These are phyloP conservation scores for Pelargonium fulgidum DNA, from an alignment of 441 rosid species.

Conservation along the genomic window DNA sequence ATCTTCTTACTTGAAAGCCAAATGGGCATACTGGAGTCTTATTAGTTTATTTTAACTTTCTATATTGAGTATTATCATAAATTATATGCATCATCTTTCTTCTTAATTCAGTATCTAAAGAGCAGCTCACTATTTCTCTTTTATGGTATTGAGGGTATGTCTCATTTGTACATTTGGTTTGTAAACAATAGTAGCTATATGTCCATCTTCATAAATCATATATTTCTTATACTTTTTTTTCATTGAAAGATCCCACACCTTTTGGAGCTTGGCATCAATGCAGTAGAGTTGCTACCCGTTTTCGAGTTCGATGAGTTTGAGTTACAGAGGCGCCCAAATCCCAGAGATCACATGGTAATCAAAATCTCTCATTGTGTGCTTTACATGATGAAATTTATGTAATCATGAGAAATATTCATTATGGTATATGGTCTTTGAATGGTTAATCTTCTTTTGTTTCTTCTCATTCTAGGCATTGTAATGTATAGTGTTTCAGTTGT, in stretches of 20 bases:
- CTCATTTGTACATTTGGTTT: not conserved
- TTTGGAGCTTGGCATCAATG: slow-evolving; percentile 80
- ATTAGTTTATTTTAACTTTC: no score
- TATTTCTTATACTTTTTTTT: slow-evolving; percentile 23
- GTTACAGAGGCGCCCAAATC: slow-evolving; percentile 80
- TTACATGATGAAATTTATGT: not conserved
- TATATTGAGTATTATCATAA: no score
- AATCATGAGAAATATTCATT: slow-evolving; percentile 11
- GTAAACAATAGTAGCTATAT: not conserved
- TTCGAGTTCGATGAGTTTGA: slow-evolving; percentile 95
- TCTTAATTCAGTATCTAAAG: not conserved
- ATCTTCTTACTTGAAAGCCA: not conserved
- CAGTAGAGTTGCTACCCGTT: slow-evolving; percentile 85
- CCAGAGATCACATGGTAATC: slow-evolving; percentile 92
- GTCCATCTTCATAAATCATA: slow-evolving; percentile 10
- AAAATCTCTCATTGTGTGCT: slow-evolving; percentile 13
- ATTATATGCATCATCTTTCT: not conserved
- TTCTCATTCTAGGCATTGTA: not conserved
- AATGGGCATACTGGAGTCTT: slow-evolving; percentile 2
- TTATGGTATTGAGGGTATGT: not conserved
- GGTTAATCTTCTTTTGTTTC: not conserved
- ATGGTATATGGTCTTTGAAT: not conserved
- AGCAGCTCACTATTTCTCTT: not conserved
- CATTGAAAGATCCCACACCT: slow-evolving; percentile 76
- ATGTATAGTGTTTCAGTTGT: not conserved